Evolutionary conservation across 306 rosid genomes (phyloP).

Genomic region (Castanospermum australe): DNA sequence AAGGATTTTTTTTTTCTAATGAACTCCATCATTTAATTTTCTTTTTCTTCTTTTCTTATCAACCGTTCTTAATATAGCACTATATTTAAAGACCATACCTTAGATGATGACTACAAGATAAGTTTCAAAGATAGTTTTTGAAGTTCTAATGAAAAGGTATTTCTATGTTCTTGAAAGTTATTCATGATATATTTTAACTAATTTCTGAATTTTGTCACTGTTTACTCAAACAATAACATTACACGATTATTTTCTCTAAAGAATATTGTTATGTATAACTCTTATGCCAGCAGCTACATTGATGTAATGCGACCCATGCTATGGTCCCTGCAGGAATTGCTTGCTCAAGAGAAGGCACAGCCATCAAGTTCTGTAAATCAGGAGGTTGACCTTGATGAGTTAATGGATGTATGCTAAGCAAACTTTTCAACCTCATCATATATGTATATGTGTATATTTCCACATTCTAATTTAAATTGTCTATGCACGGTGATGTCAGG

Average conservation of each 20-base stretch:
- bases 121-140: not conserved
- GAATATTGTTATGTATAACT: not conserved
- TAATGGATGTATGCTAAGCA: conserved; percentile 80
- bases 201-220: not conserved
- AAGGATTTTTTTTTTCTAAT: not conserved
- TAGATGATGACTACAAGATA: not conserved
- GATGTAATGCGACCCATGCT: not conserved
- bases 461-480: conserved; percentile 11
- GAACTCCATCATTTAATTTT: not conserved
- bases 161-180: not conserved
- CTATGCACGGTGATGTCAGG: conserved; percentile 53
- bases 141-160: not conserved
- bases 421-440: conserved; percentile 20
- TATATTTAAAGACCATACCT: not conserved
- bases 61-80: not conserved
- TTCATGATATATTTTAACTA: conserved; percentile 8
- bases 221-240: not conserved
- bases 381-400: conserved; percentile 89
- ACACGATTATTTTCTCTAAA: not conserved
- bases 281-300: not conserved
- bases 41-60: not conserved
- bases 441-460: conserved; percentile 12
- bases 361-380: conserved; percentile 65
- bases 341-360: conserved; percentile 54
- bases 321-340: conserved; percentile 61